Evolutionary conservation across 176 grass and related monocot genomes (phyloP).

Genomic region (Miscanthus lutarioriparius): DNA sequence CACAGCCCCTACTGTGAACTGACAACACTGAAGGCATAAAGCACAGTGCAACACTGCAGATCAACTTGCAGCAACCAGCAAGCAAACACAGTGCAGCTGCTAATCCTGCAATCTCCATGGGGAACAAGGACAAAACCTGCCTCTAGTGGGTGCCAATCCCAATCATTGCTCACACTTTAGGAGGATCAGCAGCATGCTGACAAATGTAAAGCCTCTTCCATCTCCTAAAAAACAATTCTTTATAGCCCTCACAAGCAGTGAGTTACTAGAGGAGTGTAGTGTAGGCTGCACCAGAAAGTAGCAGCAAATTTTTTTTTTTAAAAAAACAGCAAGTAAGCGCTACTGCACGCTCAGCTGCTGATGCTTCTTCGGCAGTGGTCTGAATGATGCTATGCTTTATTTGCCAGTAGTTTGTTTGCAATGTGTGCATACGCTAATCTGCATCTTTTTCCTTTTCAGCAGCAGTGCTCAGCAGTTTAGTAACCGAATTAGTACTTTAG

Average conservation of each 20-base stretch:
- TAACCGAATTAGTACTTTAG: constrained; percentile 8
- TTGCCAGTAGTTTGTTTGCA: constrained; percentile 11
- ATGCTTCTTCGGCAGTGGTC: constrained; percentile 30
- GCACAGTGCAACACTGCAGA: background rate
- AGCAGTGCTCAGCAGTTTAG: constrained; percentile 29
- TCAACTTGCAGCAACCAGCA: background rate
- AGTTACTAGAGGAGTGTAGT: background rate
- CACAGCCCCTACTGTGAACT: background rate
- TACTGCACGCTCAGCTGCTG: background rate
- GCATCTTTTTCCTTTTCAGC: constrained; percentile 30
- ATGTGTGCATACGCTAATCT: constrained; percentile 29
- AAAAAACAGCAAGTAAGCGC: constrained; percentile 1
- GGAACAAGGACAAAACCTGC: constrained; percentile 37
- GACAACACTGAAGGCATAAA: constrained; percentile 4
- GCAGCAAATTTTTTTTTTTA: background rate
- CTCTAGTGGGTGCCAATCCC: constrained; percentile 23
- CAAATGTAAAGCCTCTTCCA: constrained; percentile 2
- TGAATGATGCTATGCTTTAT: constrained; percentile 27
- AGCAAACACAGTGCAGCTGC: background rate
- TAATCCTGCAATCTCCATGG: constrained; percentile 40
- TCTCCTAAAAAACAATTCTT: background rate
- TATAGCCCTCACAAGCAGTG: background rate
- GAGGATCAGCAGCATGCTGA: constrained; percentile 25
- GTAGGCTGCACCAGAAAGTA: constrained; percentile 20
- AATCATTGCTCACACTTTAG: constrained; percentile 41